phyloP scores from a whole-genome alignment of 78 protist species.

The Reticulomyxa filosa region DNA sequence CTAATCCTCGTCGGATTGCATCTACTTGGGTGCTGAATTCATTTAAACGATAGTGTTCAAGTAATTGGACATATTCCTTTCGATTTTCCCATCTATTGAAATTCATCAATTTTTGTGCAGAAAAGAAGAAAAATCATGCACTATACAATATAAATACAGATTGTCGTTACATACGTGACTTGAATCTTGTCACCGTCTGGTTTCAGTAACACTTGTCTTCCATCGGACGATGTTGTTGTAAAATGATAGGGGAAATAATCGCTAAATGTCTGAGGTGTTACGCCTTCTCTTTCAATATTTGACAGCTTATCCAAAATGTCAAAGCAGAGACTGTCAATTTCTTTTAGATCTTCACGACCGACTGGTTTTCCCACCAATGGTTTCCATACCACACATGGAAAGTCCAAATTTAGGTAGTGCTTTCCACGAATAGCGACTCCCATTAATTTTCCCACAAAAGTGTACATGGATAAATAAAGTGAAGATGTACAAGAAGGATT shows the following conservation, averaged over 20 bases:
- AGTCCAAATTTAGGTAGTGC: not conserved
- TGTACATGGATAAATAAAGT: not conserved
- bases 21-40: not conserved
- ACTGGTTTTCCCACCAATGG: not conserved
- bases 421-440: not conserved
- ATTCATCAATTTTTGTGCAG: too few species aligned
- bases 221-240: not conserved
- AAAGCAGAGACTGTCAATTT: not conserved
- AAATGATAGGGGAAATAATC: not conserved
- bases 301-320: not conserved
- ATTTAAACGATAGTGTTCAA: not conserved
- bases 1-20: constrained; percentile 3
- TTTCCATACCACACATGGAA: constrained; percentile 1
- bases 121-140: too few species aligned
- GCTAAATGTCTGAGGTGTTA: not conserved
- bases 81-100: not conserved
- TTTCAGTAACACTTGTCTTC: not conserved
- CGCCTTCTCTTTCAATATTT: not conserved
- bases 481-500: not conserved
- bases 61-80: not conserved
- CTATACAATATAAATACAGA: too few species aligned
- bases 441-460: not conserved
- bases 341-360: not conserved
- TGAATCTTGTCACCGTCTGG: not conserved
- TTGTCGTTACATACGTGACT: not conserved